A percentile compares a stretch with the other conserved stretches of the same genome.
These are phyloP conservation scores for Pseudocercospora vitis DNA, from an alignment of 2,329 filamentous ascomycete genomes.

Conservation along the genomic window DNA sequence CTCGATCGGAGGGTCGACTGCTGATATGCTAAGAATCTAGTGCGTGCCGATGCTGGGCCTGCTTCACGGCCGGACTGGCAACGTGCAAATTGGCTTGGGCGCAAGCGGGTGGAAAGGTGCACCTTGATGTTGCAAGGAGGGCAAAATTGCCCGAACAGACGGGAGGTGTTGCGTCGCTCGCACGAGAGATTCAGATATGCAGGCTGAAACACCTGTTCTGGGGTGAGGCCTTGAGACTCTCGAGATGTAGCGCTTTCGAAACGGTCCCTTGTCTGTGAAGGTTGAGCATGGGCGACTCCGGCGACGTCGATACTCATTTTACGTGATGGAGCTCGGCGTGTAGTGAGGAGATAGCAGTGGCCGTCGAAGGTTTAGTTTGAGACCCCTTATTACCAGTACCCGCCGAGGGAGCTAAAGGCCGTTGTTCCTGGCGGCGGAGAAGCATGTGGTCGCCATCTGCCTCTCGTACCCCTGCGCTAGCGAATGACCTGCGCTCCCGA, in stretches of 20 bases:
- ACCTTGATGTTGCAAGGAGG: not conserved
- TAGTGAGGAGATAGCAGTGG: constrained; percentile 1
- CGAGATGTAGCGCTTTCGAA: not conserved
- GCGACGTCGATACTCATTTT: constrained; percentile 2
- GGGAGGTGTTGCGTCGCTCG: no score
- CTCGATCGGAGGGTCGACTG: not conserved
- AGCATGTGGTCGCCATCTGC: not conserved
- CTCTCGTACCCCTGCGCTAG: not conserved
- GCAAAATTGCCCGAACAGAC: no score
- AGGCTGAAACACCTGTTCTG: constrained; percentile 5
- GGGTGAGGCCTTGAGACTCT: no score
- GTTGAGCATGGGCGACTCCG: no score
- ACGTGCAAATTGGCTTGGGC: no score
- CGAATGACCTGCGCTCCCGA: not conserved
- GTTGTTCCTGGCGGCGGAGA: not conserved
- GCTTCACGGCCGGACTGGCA: no score
- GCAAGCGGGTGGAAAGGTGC: no score
- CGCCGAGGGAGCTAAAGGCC: not conserved
- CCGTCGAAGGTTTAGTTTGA: not conserved
- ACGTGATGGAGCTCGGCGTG: not conserved
- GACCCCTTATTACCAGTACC: not conserved
- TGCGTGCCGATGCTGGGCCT: no score
- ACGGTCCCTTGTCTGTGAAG: no score
- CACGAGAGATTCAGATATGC: not conserved
- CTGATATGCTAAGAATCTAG: not conserved